Evolutionary conservation across 495 filamentous ascomycete genomes (phyloP).

Genomic region (Talaromyces liani): DNA sequence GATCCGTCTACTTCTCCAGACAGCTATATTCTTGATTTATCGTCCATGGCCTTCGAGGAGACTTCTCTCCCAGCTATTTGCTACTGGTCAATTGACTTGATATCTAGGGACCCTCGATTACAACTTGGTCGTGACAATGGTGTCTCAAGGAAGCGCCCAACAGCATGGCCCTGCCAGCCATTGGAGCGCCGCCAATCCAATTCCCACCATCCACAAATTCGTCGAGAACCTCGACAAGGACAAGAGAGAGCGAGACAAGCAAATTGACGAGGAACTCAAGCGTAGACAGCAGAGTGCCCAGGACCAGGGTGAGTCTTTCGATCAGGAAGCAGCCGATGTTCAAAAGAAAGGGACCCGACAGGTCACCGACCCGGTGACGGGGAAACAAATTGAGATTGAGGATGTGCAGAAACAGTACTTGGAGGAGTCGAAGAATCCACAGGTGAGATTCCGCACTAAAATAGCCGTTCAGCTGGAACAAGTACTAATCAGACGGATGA

Average conservation of each 20-base stretch:
- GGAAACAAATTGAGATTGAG: constrained; percentile 78
- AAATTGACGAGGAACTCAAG: constrained; percentile 50
- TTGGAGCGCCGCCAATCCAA: constrained; percentile 52
- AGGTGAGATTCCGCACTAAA: constrained; percentile 32
- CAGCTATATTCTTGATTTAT: too few species aligned
- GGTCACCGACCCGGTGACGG: constrained; percentile 83
- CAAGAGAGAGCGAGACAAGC: constrained; percentile 65
- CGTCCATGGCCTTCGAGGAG: too few species aligned
- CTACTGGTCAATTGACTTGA: too few species aligned
- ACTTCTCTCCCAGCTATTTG: too few species aligned
- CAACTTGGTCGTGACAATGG: constrained; percentile 4
- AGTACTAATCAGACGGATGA: constrained; percentile 4
- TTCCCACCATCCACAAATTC: constrained; percentile 84
- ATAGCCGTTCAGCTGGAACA: background rate
- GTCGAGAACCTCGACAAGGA: constrained; percentile 68
- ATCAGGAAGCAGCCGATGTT: constrained; percentile 33
- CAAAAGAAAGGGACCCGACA: constrained; percentile 50
- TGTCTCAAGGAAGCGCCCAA: constrained; percentile 9
- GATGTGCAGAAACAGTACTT: constrained; percentile 66
- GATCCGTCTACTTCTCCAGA: too few species aligned
- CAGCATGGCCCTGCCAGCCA: constrained; percentile 32
- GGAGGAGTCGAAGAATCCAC: constrained; percentile 61
- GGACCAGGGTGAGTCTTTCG: constrained; percentile 26
- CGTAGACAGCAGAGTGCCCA: constrained; percentile 27
- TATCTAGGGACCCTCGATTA: too few species aligned